Evolutionary conservation across 2,329 filamentous ascomycete species (phyloP), one percentile per base, ranked within the genome.

Genomic region (Colletotrichum phormii): DNA sequence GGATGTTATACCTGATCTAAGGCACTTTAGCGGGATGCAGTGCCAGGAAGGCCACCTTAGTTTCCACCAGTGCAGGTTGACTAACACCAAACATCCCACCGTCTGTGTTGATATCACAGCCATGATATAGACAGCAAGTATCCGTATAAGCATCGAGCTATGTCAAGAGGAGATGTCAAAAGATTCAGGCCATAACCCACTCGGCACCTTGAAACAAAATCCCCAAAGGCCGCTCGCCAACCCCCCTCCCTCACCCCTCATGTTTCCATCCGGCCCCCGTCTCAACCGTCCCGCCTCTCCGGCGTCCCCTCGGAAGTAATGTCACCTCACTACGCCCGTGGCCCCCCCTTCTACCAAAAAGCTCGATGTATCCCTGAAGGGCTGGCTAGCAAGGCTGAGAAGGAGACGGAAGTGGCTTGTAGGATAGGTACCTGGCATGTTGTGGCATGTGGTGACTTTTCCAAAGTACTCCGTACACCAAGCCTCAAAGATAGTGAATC

Each of bases 1-100:
- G 71, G 65, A 51, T 37, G 54, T 49, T 54, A 60, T 53, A 15
- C 67, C 71, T 70, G 66, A 46, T 33, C 1, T 33, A 35, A 51
- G 46, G 31, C 24, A 24, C 26, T 64, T 31, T 58, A 31, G 61
- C 60, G 42, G 22, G 22, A 61, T 61, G 59, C 58, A 18, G 49
- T 26, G 46, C 33, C 12, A 66, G 29, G 24, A 49, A 15, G 33
- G 24, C 35, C 15, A 60, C n/a, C 42, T 49, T 49, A 49, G 42
- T n/a, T 42, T n/a, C 13, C 57, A 33, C 57, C 29, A 33, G 54
- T 29, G 24, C 57, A 42, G 18, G 42, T 22, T 11, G 42, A 60
- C 33, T 42, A 42, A 42, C 3, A 60, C 33, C n/a, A 18, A 18
- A 5, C 15, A 18, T 9, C 33, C 22, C 5, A 11, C 26, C 18